Percentiles rank a stretch among this genome's conserved stretches.
phyloP scores from a whole-genome alignment of 148 eudicot genomes.

The Rhododendron henanense region DNA sequence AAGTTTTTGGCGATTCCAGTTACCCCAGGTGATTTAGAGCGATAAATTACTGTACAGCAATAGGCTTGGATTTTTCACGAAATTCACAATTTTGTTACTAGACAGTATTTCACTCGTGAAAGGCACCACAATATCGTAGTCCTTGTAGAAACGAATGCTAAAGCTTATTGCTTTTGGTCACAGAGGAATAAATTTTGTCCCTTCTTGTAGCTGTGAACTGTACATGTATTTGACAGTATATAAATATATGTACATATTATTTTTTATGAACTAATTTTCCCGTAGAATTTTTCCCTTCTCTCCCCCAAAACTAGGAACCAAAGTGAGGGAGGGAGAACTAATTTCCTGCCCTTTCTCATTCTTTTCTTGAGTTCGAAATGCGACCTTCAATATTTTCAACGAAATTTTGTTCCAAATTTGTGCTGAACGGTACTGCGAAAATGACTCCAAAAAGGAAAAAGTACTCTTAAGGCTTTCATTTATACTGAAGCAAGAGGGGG shows the following conservation, averaged over 20 bases:
- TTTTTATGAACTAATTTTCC: background rate
- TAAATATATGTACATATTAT: background rate
- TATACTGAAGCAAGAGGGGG: background rate
- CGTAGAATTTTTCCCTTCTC: background rate
- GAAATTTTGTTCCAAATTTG: background rate
- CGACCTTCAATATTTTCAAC: background rate
- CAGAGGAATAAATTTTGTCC: constrained; percentile 9
- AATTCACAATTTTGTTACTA: background rate
- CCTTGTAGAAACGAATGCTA: constrained; percentile 6
- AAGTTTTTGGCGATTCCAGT: background rate
- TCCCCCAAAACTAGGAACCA: background rate
- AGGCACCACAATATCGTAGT: background rate
- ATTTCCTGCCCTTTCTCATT: background rate
- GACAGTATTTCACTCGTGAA: background rate
- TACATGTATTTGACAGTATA: background rate
- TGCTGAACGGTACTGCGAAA: background rate
- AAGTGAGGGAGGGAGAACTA: background rate
- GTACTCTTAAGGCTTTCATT: background rate
- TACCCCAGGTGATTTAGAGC: background rate
- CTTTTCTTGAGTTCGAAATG: background rate
- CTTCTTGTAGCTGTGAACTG: background rate
- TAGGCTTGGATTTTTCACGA: background rate
- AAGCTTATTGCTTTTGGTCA: constrained; percentile 5
- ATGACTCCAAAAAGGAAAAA: background rate
- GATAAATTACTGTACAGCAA: constrained; percentile 15